Percentiles rank a stretch among this genome's conserved stretches.
Conservation (phyloP, 768 basidiomycete genomes). For the Mycena sanguinolenta region DNA sequence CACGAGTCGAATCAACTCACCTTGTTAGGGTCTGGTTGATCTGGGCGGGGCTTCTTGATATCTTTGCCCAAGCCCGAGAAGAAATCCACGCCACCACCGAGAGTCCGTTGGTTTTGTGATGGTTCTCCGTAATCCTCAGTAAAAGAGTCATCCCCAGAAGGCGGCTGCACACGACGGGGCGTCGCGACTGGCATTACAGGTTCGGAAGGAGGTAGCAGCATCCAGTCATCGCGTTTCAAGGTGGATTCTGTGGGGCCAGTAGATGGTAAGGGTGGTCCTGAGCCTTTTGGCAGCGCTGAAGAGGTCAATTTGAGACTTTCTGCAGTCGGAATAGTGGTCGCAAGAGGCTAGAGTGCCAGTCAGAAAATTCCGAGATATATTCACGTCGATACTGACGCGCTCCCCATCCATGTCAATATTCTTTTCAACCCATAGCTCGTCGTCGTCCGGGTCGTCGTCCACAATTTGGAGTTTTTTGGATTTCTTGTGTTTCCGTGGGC, state of each 20-base stretch:
- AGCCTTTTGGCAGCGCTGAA: slow-evolving; percentile 60
- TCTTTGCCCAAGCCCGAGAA: slow-evolving; percentile 91
- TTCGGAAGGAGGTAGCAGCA: slow-evolving; percentile 70
- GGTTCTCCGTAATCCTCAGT: slow-evolving; percentile 77
- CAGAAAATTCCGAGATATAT: slow-evolving; percentile 28
- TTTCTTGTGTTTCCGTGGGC: slow-evolving; percentile 47
- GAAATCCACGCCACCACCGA: slow-evolving; percentile 82
- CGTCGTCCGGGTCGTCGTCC: slow-evolving; percentile 82
- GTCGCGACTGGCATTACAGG: slow-evolving; percentile 44
- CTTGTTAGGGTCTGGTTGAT: slow-evolving; percentile 79
- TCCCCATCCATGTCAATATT: slow-evolving; percentile 85
- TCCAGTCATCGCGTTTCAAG: slow-evolving; percentile 89
- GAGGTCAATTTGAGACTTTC: slow-evolving; percentile 80
- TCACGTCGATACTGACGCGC: slow-evolving; percentile 59
- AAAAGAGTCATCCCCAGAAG: slow-evolving; percentile 61
- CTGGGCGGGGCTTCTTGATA: slow-evolving; percentile 64
- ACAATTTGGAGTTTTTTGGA: slow-evolving; percentile 61
- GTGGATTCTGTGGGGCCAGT: slow-evolving; percentile 61
- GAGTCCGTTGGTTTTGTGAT: slow-evolving; percentile 58
- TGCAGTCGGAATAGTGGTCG: slow-evolving; percentile 82
- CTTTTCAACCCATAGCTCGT: slow-evolving; percentile 91
- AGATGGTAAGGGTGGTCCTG: slow-evolving; percentile 63
- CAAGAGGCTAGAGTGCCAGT: slow-evolving; percentile 61
- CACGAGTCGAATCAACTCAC: slow-evolving; percentile 50
- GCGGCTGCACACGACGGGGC: slow-evolving; percentile 37